phyloP scores from a whole-genome alignment of 1,284 basidiomycete species.

The Laetiporus sulphureus region DNA sequence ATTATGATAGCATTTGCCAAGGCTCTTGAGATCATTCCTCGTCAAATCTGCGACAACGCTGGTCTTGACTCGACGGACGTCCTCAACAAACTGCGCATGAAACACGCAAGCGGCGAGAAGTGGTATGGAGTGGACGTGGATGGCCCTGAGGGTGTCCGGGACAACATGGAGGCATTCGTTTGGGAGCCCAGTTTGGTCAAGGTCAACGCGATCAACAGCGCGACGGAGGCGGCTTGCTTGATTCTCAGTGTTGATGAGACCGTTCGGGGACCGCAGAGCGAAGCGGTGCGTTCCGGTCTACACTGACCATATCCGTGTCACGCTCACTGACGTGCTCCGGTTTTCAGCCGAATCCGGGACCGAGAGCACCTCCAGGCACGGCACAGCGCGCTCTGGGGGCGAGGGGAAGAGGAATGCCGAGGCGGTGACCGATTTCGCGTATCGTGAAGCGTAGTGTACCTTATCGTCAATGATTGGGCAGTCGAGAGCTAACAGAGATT shows the following conservation, averaged over 20 bases:
- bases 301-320: conserved; percentile 18
- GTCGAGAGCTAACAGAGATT: background rate
- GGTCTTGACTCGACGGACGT: conserved; percentile 97
- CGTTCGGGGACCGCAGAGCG: conserved; percentile 87
- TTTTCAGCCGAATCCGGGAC: conserved; percentile 60
- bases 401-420: conserved; percentile 71
- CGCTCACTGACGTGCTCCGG: conserved; percentile 4
- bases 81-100: conserved; percentile 96
- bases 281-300: conserved; percentile 52
- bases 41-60: conserved; percentile 98
- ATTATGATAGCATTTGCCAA: conserved; percentile 96
- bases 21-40: conserved; percentile 94
- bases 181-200: conserved; percentile 98
- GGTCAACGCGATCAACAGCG: conserved; percentile 91
- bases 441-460: conserved; percentile 20
- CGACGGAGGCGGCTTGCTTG: conserved; percentile 93
- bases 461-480: conserved; percentile 7
- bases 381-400: conserved; percentile 81
- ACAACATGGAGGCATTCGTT: conserved; percentile 97
- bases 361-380: conserved; percentile 77
- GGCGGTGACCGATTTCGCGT: conserved; percentile 37
- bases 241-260: conserved; percentile 96
- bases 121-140: conserved; percentile 98
- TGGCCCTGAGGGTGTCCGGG: conserved; percentile 78
- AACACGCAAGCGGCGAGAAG: conserved; percentile 80